Evolutionary conservation across 495 filamentous ascomycete species (phyloP).

Genomic region (Corynascus novoguineensis): DNA sequence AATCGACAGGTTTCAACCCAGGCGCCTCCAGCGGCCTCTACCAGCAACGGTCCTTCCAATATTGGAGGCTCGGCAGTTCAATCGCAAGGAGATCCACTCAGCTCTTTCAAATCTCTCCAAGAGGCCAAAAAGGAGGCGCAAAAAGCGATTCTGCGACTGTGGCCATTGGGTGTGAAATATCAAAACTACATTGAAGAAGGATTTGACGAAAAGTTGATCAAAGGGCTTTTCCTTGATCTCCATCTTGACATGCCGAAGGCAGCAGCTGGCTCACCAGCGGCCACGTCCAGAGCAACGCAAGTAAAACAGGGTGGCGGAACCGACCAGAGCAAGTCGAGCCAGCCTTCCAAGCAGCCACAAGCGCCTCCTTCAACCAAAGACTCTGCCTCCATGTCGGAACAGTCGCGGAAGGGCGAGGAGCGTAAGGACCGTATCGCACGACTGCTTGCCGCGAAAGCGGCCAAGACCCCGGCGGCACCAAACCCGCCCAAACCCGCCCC

Average conservation of each 20-base stretch:
- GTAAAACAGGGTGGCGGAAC: background rate
- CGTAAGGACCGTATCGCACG: constrained; percentile 72
- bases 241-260: constrained; percentile 47
- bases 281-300: background rate
- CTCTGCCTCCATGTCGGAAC: constrained; percentile 17
- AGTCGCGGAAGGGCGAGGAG: constrained; percentile 52
- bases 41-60: background rate
- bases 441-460: constrained; percentile 57
- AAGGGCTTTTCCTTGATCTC: constrained; percentile 59
- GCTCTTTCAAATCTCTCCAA: constrained; percentile 26
- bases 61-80: background rate
- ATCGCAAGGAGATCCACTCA: background rate
- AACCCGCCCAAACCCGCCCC: constrained; percentile 7
- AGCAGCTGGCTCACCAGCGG: background rate
- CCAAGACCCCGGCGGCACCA: constrained; percentile 24
- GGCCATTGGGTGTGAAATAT: constrained; percentile 60
- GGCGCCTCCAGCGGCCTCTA: background rate
- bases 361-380: constrained; percentile 11
- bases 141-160: constrained; percentile 60
- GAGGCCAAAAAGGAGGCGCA: constrained; percentile 63
- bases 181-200: constrained; percentile 67
- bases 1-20: constrained; percentile 5
- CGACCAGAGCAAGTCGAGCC: background rate
- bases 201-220: constrained; percentile 57
- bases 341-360: constrained; percentile 5